Base-by-base conservation (phyloP, 2,329 filamentous ascomycete genomes). In the Aspergillus alliaceus region DNA sequence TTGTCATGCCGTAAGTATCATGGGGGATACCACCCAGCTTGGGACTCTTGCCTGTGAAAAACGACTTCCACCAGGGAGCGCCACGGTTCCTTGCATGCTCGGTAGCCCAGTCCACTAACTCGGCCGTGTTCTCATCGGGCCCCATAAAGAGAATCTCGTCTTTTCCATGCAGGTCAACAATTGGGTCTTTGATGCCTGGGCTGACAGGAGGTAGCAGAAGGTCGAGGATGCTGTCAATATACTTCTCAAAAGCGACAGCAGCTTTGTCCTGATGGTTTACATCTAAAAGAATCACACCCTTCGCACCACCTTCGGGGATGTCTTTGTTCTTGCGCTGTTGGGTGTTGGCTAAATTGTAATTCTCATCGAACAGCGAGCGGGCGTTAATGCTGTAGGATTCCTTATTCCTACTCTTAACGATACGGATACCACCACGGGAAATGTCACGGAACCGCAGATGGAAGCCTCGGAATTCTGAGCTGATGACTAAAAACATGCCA, bases 261-360 rank as follows among this genome's bases (percentile, higher is more conserved):
- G 89, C 89, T 79, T 93, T 96, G 76, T 97, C 91, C 77, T 99
- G 95, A 77, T 97, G 92, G 73, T 93, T 89, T 61, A 91, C 86
- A 75, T 99, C 93, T 39, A 99, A 86, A 47, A 99, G 84, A 59
- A 99, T 93, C 57, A 99, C 95, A 79, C 95, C 95, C 81, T 99
- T 99, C 69, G 93, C 96, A 54, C 95, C 95, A 63, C 95, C 95
- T 79, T 99, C 95, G 2, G 95, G 95, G 52, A 99, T 99, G 70
- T 99, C 95, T 82, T 99, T 99, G 84, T 99, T 99, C 85, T 99
- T 99, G 72, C 95, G 91, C 79, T 99, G 95, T 78, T 99, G 95
- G 0, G 95, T 99, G 77, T 96, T 98, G 64, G 95, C 93, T 59
- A 99, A 85, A 62, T 95, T 96, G 78, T 99, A 99, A 79, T 99